A percentile compares a stretch with the other conserved stretches of the same genome.
These are phyloP conservation scores for Athelia sp. DNA, from an alignment of 1,284 basidiomycete species.

Conservation along the genomic window DNA sequence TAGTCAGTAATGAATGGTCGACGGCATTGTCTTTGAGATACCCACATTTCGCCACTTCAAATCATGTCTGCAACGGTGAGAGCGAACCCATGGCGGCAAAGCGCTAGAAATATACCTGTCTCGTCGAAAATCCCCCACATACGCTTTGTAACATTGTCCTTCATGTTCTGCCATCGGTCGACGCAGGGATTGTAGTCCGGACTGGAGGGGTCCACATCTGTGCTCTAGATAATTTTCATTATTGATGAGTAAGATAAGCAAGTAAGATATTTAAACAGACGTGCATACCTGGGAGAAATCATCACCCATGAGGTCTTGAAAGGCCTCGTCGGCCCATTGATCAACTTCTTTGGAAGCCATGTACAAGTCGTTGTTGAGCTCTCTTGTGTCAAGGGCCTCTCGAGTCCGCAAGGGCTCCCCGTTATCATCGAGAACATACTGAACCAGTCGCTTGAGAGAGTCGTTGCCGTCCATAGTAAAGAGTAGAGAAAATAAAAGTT, in stretches of 20 bases:
- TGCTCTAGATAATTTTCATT: background rate
- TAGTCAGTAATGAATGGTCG: background rate
- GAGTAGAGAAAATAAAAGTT: constrained; percentile 4
- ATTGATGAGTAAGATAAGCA: background rate
- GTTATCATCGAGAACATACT: constrained; percentile 3
- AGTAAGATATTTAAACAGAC: background rate
- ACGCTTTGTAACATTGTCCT: constrained; percentile 8
- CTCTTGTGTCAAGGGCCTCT: constrained; percentile 7
- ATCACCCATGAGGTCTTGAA: constrained; percentile 4
- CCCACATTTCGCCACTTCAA: constrained; percentile 16
- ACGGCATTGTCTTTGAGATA: background rate
- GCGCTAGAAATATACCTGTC: constrained; percentile 11
- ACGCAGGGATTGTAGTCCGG: constrained; percentile 13
- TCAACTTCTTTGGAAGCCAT: constrained; percentile 10
- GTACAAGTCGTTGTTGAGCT: constrained; percentile 9
- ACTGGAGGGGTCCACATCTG: background rate
- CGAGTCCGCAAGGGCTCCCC: background rate
- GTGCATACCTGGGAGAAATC: background rate
- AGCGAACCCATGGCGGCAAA: constrained; percentile 15
- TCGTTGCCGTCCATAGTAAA: constrained; percentile 13
- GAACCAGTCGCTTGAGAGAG: constrained; percentile 3
- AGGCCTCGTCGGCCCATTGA: constrained; percentile 11
- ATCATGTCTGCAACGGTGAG: constrained; percentile 16
- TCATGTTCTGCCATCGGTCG: constrained; percentile 13
- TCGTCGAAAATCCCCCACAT: constrained; percentile 17